phyloP scores from a whole-genome alignment of 169 alveolate species.

The Fabrea salina region DNA sequence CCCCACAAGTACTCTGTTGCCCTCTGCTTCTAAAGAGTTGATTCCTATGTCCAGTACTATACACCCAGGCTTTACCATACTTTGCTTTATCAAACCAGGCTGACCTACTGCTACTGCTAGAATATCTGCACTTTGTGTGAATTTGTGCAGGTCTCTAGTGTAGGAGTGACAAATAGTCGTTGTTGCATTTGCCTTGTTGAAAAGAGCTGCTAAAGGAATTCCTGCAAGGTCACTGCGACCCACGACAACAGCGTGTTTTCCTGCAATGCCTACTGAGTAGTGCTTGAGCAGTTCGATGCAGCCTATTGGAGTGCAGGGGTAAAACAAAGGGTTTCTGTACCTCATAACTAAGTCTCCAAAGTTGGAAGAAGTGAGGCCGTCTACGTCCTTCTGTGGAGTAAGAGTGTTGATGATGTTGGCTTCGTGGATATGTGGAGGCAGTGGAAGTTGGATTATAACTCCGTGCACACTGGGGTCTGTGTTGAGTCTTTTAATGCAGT shows the following conservation, averaged over 20 bases:
- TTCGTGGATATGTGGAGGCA: slow-evolving; percentile 62
- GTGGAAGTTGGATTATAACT: slow-evolving; percentile 67
- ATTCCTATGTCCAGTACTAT: slow-evolving; percentile 84
- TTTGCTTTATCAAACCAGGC: slow-evolving; percentile 60
- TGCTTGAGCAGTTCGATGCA: slow-evolving; percentile 55
- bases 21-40: slow-evolving; percentile 41
- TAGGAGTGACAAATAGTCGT: slow-evolving; percentile 72
- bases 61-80: slow-evolving; percentile 70
- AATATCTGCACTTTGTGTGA: slow-evolving; percentile 66
- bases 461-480: slow-evolving; percentile 53
- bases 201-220: slow-evolving; percentile 57
- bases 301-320: slow-evolving; percentile 72
- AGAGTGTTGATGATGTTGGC: slow-evolving; percentile 46
- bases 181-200: slow-evolving; percentile 60
- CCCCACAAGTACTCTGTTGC: slow-evolving; percentile 49
- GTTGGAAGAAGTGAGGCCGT: slow-evolving; percentile 69
- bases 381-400: slow-evolving; percentile 69
- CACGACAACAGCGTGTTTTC: slow-evolving; percentile 64
- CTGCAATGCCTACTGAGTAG: slow-evolving; percentile 51
- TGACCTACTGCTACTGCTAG: slow-evolving; percentile 77
- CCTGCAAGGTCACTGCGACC: slow-evolving; percentile 81
- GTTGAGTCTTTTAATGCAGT: slow-evolving; percentile 41
- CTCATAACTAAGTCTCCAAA: slow-evolving; percentile 48
- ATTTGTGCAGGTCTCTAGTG: slow-evolving; percentile 46
- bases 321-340: slow-evolving; percentile 39